Conservation (phyloP, 768 basidiomycete species). For the Boletellus ananiceps region DNA sequence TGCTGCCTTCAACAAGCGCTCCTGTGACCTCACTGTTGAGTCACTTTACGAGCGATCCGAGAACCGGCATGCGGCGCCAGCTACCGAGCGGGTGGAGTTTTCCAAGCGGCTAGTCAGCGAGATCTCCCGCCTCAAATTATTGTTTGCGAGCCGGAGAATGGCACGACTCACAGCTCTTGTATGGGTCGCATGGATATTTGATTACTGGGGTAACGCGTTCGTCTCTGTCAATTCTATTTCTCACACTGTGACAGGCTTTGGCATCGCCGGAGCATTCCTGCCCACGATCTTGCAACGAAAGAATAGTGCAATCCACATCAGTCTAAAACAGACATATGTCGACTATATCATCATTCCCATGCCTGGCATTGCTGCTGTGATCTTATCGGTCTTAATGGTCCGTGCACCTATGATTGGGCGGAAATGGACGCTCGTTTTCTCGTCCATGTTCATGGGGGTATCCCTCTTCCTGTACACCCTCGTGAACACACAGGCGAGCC, state of each 20-base stretch:
- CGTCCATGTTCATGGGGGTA: constrained; percentile 4
- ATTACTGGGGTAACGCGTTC: constrained; percentile 6
- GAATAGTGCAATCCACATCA: constrained; percentile 6
- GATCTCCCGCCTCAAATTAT: constrained; percentile 7
- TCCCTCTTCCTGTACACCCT: constrained; percentile 9
- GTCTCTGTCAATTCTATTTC: not conserved
- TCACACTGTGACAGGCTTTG: not conserved
- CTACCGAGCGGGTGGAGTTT: not conserved
- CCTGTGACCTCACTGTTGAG: constrained; percentile 13
- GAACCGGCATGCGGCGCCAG: not conserved
- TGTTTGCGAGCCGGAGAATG: constrained; percentile 15
- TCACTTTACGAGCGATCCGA: constrained; percentile 6
- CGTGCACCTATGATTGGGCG: constrained; percentile 12
- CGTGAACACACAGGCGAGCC: constrained; percentile 11
- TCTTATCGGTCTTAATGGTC: constrained; percentile 8
- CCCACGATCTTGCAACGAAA: constrained; percentile 13
- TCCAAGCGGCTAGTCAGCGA: constrained; percentile 1
- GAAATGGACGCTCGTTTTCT: constrained; percentile 16
- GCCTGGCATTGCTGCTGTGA: constrained; percentile 5
- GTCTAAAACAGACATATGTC: constrained; percentile 5
- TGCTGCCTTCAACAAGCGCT: constrained; percentile 8
- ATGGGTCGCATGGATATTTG: constrained; percentile 16
- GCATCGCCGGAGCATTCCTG: constrained; percentile 1
- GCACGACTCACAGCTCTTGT: constrained; percentile 7
- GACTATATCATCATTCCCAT: constrained; percentile 10